Conservation (phyloP, 345 rosid species). For the Capsella bursapastoris region DNA sequence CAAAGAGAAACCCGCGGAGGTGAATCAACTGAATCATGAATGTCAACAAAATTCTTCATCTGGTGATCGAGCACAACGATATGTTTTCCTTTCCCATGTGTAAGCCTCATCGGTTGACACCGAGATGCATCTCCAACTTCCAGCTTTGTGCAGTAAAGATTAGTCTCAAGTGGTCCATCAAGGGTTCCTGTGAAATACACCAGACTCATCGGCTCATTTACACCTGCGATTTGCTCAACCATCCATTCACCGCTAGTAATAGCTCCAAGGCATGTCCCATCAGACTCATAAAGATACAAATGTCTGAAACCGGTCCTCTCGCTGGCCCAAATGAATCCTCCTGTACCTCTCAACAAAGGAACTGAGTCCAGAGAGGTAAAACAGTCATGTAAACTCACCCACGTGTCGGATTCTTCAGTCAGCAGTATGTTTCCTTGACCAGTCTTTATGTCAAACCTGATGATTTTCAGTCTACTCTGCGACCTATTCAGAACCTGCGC, state of each 20-base stretch:
- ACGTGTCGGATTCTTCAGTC: slow-evolving; percentile 67
- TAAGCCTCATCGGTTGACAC: slow-evolving; percentile 66
- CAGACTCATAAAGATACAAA: slow-evolving; percentile 75
- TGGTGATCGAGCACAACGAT: slow-evolving; percentile 79
- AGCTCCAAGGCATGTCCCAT: slow-evolving; percentile 77
- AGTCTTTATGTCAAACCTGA: slow-evolving; percentile 72
- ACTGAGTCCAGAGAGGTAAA: slow-evolving; percentile 82
- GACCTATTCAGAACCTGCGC: slow-evolving; percentile 85
- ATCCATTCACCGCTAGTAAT: slow-evolving; percentile 90
- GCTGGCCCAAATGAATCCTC: slow-evolving; percentile 96
- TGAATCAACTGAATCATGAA: slow-evolving; percentile 77
- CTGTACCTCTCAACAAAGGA: slow-evolving; percentile 50
- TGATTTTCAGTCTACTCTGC: slow-evolving; percentile 66
- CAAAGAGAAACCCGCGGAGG: slow-evolving; percentile 75
- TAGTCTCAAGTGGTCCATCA: slow-evolving; percentile 77
- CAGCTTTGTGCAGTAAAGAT: slow-evolving; percentile 69
- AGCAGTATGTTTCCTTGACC: slow-evolving; percentile 66
- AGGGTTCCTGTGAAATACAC: slow-evolving; percentile 84
- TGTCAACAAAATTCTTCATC: slow-evolving; percentile 81
- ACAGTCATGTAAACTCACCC: slow-evolving; percentile 94
- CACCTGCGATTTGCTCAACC: slow-evolving; percentile 90
- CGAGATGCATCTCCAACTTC: slow-evolving; percentile 48
- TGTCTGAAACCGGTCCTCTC: slow-evolving; percentile 90
- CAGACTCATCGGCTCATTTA: slow-evolving; percentile 67
- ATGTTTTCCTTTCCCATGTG: slow-evolving; percentile 88